Base-by-base conservation (phyloP, 1,284 basidiomycete genomes). In the Cryptococcus sp. region DNA sequence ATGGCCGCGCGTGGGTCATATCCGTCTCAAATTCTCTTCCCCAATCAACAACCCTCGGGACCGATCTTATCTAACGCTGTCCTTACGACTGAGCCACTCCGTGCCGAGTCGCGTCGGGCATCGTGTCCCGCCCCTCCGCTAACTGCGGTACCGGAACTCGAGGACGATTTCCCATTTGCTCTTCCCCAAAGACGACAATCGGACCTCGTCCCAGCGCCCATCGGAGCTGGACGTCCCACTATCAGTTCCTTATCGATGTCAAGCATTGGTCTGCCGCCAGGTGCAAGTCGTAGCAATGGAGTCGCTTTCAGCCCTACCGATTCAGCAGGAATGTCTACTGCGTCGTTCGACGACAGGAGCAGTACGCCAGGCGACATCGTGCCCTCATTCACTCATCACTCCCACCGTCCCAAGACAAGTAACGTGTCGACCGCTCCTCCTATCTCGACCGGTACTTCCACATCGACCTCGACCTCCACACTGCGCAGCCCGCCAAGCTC, bases 71-170 rank as follows among this genome's bases (percentile, higher is more conserved):
- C 38, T 27, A 53, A 54, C 15, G n/a, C 40, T 16, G 42, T 6
- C 45, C 22, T 17, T 38, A 39, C 39, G n/a, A 10, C 2, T 8
- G 31, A 35, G 31, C 31, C 31, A 35, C 31, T 35, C n/a, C 46
- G 27, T 20, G 15, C 38, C 19, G 49, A 59, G 20, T 25, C 39
- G 13, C 56, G 60, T 17, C 52, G 60, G 47, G 47, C 58, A 0
- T 62, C 63, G 6, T 39, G 44, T 39, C 54, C 63, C 13, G 54
- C 52, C 15, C 51, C 25, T 40, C 56, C 54, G 11, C 41, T 66
- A 7, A 16, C 45, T 5, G 25, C 57, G 17, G 56, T 64, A 13
- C 13, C 20, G 1, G 59, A 61, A 31, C 22, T 46, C 3, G 59
- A 54, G 50, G 8, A 47, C 52, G 25, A 44, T 22, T 10, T 15